Base-by-base conservation (phyloP, 2,329 filamentous ascomycete genomes). In the Pestalotiopsis sp. region DNA sequence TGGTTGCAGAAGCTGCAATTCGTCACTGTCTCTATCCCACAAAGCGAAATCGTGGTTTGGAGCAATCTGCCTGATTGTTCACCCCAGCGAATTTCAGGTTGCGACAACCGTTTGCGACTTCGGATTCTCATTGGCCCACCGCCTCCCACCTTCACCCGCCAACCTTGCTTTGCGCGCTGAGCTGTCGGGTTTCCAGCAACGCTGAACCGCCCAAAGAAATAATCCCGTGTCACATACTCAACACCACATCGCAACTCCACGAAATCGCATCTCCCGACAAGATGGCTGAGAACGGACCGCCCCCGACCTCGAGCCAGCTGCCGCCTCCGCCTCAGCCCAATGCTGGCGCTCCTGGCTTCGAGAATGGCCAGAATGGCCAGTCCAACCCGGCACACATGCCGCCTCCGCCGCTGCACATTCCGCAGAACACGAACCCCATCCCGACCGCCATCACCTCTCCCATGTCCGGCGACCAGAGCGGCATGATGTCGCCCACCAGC, bases 341-440 rank as follows among this genome's bases (percentile, higher is more conserved):
- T 75, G 85, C 89, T 74, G 91, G 90, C 77, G 91, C 91, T 73
- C 91, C 93, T 75, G 93, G 92, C 78, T 95, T 92, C 82, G 93
- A 95, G 78, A 90, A 89, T 78, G 87, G 88, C 74, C 92, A 93
- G 82, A 91, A 91, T 78, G 87, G 87, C 73, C 92, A 93, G 83
- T 83, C 85, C 72, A 91, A 91, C 79, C 87, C 90, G 72, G 83
- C 88, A 73, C 92, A 96, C 81, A 95, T 98, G 92, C 92, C 93
- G 69, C 95, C 95, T 68, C 94, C 94, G 71, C 92, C 95, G 74
- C 90, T 97, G 70, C 92, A 97, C 80, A 98, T 98, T 78, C 95
- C 95, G 36, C 94, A 96, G 83, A 98, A 98, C 85, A 98, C 90
- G 78, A 98, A 98, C 78, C 93, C 95, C 61, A 96, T 98, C 77